Percentiles rank a stretch among this genome's conserved stretches.
These are phyloP conservation scores for Rubia tinctorum DNA, from an alignment of 305 asterid genomes.

Conservation along the genomic window DNA sequence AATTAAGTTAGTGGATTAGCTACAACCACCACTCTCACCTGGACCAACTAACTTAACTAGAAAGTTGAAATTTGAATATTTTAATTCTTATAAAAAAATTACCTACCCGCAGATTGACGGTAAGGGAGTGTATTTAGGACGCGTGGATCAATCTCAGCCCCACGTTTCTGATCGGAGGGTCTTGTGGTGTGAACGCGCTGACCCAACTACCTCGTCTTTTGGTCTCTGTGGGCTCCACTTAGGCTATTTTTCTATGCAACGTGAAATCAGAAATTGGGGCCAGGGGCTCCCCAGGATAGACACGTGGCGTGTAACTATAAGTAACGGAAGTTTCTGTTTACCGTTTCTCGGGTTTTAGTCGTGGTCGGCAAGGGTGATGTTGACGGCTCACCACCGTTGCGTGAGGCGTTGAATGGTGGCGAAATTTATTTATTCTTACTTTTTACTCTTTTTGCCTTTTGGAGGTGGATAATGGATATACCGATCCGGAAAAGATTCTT, in stretches of 20 bases:
- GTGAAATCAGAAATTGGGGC: neutral
- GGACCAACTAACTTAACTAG: slow-evolving; percentile 21
- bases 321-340: neutral
- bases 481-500: neutral
- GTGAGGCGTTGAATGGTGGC: slow-evolving; percentile 2
- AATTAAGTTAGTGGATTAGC: neutral
- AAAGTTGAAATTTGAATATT: neutral
- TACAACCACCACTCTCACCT: neutral
- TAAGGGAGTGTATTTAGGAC: neutral
- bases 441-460: neutral
- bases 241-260: neutral
- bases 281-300: neutral
- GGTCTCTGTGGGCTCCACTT: neutral
- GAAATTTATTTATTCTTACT: neutral
- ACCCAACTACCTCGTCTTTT: neutral
- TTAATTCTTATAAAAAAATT: neutral
- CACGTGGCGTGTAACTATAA: neutral
- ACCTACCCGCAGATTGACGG: neutral
- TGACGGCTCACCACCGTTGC: neutral
- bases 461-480: slow-evolving; percentile 1
- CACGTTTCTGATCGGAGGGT: neutral
- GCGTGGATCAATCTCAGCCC: slow-evolving; percentile 8
- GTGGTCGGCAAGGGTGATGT: slow-evolving; percentile 16
- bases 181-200: neutral
- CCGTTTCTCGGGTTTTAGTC: neutral